phyloP scores from a whole-genome alignment of 2,329 filamentous ascomycete genomes.

The Teratosphaeria pseudoeucalypti region DNA sequence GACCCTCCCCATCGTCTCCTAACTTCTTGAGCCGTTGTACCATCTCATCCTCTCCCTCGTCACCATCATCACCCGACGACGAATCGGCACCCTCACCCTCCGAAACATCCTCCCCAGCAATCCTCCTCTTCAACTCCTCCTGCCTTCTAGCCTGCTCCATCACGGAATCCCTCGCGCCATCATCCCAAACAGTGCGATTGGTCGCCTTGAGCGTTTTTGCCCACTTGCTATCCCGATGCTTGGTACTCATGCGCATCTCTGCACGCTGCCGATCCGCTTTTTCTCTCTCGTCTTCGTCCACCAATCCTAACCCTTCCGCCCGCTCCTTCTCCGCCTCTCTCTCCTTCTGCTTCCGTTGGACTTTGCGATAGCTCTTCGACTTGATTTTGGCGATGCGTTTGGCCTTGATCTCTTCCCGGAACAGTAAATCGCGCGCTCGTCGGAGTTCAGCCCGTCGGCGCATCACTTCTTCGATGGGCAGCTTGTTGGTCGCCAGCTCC shows the following conservation, averaged over 20 bases:
- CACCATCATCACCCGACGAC: slow-evolving; percentile 47
- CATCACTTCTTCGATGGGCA: slow-evolving; percentile 63
- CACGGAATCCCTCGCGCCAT: slow-evolving; percentile 67
- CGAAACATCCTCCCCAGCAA: slow-evolving; percentile 58
- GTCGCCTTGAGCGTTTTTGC: slow-evolving; percentile 72
- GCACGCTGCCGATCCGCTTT: slow-evolving; percentile 64
- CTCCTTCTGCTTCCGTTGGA: slow-evolving; percentile 72
- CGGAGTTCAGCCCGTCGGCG: slow-evolving; percentile 65
- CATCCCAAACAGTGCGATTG: slow-evolving; percentile 77
- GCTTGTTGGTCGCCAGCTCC: slow-evolving; percentile 58
- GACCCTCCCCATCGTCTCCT: slow-evolving; percentile 19
- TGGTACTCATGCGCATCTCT: slow-evolving; percentile 72
- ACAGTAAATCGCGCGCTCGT: slow-evolving; percentile 71
- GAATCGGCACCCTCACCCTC: slow-evolving; percentile 40
- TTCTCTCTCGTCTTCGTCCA: slow-evolving; percentile 53
- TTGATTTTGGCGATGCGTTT: slow-evolving; percentile 99
- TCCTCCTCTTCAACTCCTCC: slow-evolving; percentile 68
- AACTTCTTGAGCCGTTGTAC: slow-evolving; percentile 32
- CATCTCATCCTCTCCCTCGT: slow-evolving; percentile 39
- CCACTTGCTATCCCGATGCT: slow-evolving; percentile 85
- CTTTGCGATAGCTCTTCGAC: slow-evolving; percentile 84
- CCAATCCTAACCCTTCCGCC: slow-evolving; percentile 47
- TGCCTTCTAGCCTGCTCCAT: slow-evolving; percentile 73
- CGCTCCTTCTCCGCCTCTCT: slow-evolving; percentile 45
- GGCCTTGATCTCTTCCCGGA: slow-evolving; percentile 76